Conservation (phyloP, 2,329 filamentous ascomycete genomes). For the Trichoderma endophyticum region DNA sequence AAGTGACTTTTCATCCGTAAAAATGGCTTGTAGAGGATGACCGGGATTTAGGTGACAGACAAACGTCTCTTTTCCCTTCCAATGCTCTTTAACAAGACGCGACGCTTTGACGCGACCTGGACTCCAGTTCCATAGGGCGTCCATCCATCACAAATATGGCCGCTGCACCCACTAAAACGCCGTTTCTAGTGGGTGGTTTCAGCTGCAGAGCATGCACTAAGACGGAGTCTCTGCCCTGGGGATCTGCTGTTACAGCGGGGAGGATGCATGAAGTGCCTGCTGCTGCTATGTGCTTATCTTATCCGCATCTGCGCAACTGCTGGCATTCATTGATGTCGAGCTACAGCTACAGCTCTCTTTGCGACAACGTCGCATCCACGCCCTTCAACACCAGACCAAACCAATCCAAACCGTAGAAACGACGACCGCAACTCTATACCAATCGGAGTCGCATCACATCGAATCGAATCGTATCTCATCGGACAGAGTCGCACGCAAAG, state of each 20-base stretch:
- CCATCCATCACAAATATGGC: background rate
- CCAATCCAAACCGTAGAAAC: background rate
- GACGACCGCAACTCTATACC: background rate
- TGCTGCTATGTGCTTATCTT: background rate
- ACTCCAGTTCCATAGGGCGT: background rate
- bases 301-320: background rate
- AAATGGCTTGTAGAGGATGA: background rate
- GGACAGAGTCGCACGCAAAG: background rate
- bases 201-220: background rate
- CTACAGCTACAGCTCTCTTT: background rate
- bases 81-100: background rate
- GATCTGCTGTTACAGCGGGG: conserved; percentile 6
- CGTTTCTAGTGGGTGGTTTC: background rate
- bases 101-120: conserved; percentile 5
- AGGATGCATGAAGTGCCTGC: background rate
- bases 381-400: background rate
- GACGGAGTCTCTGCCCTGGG: background rate
- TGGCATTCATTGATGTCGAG: background rate
- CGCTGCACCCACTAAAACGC: conserved; percentile 1
- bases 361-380: background rate
- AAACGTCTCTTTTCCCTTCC: background rate
- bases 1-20: background rate
- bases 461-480: background rate
- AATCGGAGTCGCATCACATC: background rate
- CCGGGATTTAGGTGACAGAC: background rate